phyloP scores from a whole-genome alignment of 2,329 filamentous ascomycete species.

The Parafenestella ontariensis region DNA sequence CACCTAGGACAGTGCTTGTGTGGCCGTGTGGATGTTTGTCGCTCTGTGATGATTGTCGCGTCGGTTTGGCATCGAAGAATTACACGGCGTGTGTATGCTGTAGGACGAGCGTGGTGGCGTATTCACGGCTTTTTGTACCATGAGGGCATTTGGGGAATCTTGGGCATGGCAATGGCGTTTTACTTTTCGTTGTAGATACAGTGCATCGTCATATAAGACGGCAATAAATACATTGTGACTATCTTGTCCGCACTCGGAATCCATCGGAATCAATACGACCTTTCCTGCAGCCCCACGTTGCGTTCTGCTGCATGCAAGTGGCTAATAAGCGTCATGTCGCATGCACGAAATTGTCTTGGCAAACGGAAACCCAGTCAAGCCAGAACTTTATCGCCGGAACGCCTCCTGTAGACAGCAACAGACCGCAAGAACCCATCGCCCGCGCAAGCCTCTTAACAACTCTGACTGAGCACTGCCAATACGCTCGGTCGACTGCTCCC shows the following conservation, averaged over 20 bases:
- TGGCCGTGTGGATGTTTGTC: slow-evolving; percentile 97
- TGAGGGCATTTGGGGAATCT: slow-evolving; percentile 36
- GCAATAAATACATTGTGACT: background rate
- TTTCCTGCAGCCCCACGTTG: slow-evolving; percentile 17
- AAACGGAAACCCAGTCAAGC: slow-evolving; percentile 14
- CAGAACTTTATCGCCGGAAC: slow-evolving; percentile 12
- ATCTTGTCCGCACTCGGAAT: background rate
- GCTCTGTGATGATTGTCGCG: slow-evolving; percentile 92
- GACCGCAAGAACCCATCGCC: slow-evolving; percentile 18
- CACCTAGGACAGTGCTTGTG: slow-evolving; percentile 86
- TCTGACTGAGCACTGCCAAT: slow-evolving; percentile 48
- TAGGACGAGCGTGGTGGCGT: slow-evolving; percentile 84
- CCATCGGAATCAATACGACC: background rate
- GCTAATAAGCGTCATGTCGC: slow-evolving; percentile 21
- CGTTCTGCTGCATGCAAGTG: slow-evolving; percentile 10
- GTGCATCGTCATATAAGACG: background rate
- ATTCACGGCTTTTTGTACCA: slow-evolving; percentile 90
- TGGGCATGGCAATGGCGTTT: slow-evolving; percentile 2
- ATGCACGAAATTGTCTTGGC: slow-evolving; percentile 17
- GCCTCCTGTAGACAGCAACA: slow-evolving; percentile 14
- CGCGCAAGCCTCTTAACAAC: slow-evolving; percentile 25
- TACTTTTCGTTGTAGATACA: background rate
- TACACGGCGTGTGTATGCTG: slow-evolving; percentile 97
- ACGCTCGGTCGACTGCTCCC: slow-evolving; percentile 63
- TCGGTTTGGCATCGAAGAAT: slow-evolving; percentile 94